Evolutionary conservation across 768 basidiomycete species (phyloP).

Genomic region (Amanita phalloides): DNA sequence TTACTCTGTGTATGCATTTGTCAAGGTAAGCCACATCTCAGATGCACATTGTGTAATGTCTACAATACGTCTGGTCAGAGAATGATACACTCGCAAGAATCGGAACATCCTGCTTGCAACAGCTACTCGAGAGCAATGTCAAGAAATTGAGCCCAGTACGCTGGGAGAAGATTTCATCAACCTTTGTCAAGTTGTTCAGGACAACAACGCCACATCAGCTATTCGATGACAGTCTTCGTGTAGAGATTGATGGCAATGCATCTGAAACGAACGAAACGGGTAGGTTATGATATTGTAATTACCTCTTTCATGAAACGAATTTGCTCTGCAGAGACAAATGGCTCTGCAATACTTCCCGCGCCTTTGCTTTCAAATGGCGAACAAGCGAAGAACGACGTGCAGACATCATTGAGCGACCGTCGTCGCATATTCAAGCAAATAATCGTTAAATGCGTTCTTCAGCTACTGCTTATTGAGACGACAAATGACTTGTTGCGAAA

Average conservation of each 20-base stretch:
- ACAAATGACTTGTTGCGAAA: slow-evolving; percentile 93
- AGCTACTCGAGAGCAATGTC: slow-evolving; percentile 89
- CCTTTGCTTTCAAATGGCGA: slow-evolving; percentile 76
- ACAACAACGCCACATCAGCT: slow-evolving; percentile 96
- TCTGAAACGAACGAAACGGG: slow-evolving; percentile 45
- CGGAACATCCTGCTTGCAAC: slow-evolving; percentile 95
- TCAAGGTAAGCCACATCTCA: slow-evolving; percentile 57
- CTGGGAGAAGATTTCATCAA: slow-evolving; percentile 88
- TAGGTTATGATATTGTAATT: slow-evolving; percentile 11
- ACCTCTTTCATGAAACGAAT: not conserved
- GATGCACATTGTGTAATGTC: slow-evolving; percentile 5
- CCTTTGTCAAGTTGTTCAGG: slow-evolving; percentile 93
- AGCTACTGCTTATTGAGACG: slow-evolving; percentile 92
- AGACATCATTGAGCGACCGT: slow-evolving; percentile 56
- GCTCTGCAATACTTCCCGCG: slow-evolving; percentile 68
- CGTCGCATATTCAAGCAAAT: slow-evolving; percentile 94
- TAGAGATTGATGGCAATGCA: slow-evolving; percentile 59
- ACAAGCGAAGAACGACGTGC: slow-evolving; percentile 31
- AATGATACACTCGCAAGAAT: slow-evolving; percentile 97
- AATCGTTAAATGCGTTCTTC: slow-evolving; percentile 98
- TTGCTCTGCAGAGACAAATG: slow-evolving; percentile 42
- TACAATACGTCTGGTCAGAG: slow-evolving; percentile 39
- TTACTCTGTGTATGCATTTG: slow-evolving; percentile 94
- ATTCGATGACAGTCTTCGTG: slow-evolving; percentile 86
- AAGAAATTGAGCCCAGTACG: slow-evolving; percentile 69